Conservation (phyloP, 768 basidiomycete genomes). For the Mycena filopes region DNA sequence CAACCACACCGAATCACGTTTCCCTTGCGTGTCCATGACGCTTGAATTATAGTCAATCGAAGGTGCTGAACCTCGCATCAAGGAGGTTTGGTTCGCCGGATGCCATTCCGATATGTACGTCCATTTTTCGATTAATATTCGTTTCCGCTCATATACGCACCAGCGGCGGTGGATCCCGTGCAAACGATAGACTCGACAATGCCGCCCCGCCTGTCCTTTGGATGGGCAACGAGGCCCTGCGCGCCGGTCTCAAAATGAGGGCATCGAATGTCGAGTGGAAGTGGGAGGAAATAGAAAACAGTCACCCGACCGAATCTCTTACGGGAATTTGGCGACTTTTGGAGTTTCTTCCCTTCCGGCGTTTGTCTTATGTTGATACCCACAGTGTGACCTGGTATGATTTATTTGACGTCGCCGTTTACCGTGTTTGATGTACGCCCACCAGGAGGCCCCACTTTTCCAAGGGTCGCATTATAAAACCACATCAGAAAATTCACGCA, state of each 20-base stretch:
- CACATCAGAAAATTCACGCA: not conserved
- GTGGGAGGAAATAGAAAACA: constrained; percentile 5
- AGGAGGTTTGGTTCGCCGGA: constrained; percentile 5
- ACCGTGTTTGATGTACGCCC: not conserved
- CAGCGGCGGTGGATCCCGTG: not conserved
- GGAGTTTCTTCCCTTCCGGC: not conserved
- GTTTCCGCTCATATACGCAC: too few species aligned
- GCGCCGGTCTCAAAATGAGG: constrained; percentile 2
- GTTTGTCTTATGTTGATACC: not conserved
- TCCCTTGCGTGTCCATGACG: too few species aligned
- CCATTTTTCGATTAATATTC: too few species aligned
- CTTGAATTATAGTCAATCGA: too few species aligned
- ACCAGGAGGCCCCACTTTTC: not conserved
- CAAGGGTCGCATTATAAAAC: not conserved
- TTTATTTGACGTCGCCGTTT: not conserved
- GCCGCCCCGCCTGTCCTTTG: not conserved
- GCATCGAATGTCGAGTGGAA: not conserved
- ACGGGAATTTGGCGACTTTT: not conserved
- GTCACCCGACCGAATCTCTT: not conserved
- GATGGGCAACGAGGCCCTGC: constrained; percentile 4
- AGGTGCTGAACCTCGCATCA: not conserved
- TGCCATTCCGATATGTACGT: constrained; percentile 2
- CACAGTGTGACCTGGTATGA: not conserved
- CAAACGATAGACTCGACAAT: not conserved
- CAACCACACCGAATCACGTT: not conserved